Conservation (phyloP, 139 green algal species). For the Tetradesmus lagerheimii region DNA sequence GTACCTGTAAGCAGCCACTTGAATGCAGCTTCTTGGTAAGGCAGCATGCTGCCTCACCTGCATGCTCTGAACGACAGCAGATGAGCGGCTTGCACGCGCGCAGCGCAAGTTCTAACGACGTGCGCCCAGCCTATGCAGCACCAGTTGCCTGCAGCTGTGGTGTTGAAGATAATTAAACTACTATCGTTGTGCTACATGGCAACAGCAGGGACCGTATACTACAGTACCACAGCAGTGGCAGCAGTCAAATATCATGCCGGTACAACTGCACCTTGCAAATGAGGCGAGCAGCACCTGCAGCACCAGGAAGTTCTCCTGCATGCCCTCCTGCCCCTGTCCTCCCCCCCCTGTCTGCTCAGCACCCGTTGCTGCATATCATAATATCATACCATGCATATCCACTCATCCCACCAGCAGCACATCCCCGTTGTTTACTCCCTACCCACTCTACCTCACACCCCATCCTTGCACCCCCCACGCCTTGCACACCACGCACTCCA, state of each 20-base stretch:
- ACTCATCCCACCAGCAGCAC: not conserved
- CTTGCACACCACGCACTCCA: not conserved
- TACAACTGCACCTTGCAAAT: too few species aligned
- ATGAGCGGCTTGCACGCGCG: not conserved
- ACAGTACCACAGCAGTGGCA: not conserved
- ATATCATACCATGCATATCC: not conserved
- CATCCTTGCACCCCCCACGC: not conserved
- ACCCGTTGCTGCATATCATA: not conserved
- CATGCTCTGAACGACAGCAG: not conserved
- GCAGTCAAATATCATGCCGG: not conserved
- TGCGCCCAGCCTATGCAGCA: not conserved
- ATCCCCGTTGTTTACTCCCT: not conserved
- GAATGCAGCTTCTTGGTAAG: not conserved
- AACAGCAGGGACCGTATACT: too few species aligned
- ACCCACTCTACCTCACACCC: not conserved
- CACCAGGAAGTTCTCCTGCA: not conserved
- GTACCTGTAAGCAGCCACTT: not conserved
- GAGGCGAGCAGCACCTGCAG: not conserved
- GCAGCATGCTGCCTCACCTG: not conserved
- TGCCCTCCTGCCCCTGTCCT: not conserved
- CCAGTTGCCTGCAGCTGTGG: not conserved
- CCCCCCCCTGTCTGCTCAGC: not conserved
- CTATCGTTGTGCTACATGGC: too few species aligned
- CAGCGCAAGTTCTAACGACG: not conserved
- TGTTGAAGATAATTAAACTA: too few species aligned